Percentiles rank a stretch among this genome's conserved stretches.
Evolutionary conservation across 129 eudicot species (phyloP).

Genomic region (Daucus carota): DH1_v3.0 NC_030381.2:29370501-29371000

Average conservation of each 20-base stretch:
- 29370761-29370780: not conserved
- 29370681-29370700: not conserved
- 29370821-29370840: not conserved
- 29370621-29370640: not conserved
- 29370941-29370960: not conserved
- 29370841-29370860: not conserved
- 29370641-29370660: not conserved
- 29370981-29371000: not conserved
- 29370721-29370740: not conserved
- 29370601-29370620: not conserved
- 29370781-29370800: not conserved
- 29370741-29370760: not conserved
- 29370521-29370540: not conserved
- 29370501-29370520: not conserved
- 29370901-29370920: not conserved
- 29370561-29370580: not conserved
- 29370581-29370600: not conserved
- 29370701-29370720: not conserved
- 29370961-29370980: not conserved
- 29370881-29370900: not conserved
- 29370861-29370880: not conserved
- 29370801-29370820: not conserved
- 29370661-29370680: not conserved
- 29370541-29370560: not conserved
- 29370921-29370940: not conserved